Base-by-base conservation (phyloP, 2,329 filamentous ascomycete genomes). In the Pseudopithomyces chartarum region DNA sequence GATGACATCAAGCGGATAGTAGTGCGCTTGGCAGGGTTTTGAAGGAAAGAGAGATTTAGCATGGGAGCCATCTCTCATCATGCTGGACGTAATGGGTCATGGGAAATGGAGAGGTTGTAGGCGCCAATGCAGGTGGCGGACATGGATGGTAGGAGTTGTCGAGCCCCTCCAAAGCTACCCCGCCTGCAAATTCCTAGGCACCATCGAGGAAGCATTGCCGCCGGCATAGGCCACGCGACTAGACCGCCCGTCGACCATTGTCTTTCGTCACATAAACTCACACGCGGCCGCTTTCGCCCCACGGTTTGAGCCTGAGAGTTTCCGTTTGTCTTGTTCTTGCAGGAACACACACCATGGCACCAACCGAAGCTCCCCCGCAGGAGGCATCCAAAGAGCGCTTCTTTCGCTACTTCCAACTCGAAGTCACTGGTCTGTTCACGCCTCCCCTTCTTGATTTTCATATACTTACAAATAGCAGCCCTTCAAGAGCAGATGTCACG, bases 371-470 rank as follows among this genome's bases (percentile, higher is more conserved):
- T 13, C 23, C 52, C n/a, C 36, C 58, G 3, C 64, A 60, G 22
- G 22, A 69, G n/a, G 71, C 70, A 5, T 77, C 86, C 55, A 95
- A 92, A 64, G 89, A 94, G 70, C 86, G 86, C 36, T 97, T 97
- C 80, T 93, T 94, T 74, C 86, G 87, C 65, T 89, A 92, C 71
- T 97, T 97, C 69, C 88, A 91, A 63, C 83, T 87, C 66, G 88
- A 90, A 75, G 85, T 90, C 50, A 85, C 86, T 45, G 83, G 91
- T 92, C 79, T 58, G 63, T 73, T 7, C 13, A 11, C 15, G 44
- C 42, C 23, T 65, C 23, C 32, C 10, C 4, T 1, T 12, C 1
- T 6, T 2, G 13, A 1, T 6, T 13, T 7, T 11, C 32, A 7
- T 17, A 17, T 10, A 13, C 62, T 69, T 43, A 68, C 43, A 17